A percentile compares a stretch with the other conserved stretches of the same genome.
These are phyloP conservation scores for Paecilomyces fulvus DNA, from an alignment of 2,329 filamentous ascomycete genomes.

Conservation along the genomic window DNA sequence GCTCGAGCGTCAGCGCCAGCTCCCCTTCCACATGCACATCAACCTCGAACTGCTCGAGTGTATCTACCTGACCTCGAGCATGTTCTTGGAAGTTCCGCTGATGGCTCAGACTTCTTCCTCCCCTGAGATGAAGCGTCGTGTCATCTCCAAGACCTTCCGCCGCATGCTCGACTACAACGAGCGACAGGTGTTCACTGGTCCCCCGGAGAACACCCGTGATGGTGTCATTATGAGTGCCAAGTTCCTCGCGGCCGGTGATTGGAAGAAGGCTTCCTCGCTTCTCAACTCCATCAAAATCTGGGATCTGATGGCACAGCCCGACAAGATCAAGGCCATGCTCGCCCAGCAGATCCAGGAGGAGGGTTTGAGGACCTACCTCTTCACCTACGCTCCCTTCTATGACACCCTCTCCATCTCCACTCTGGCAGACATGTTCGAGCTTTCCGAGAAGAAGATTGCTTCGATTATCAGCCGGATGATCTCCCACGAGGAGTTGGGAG, in stretches of 20 bases:
- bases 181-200: slow-evolving; percentile 96
- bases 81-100: slow-evolving; percentile 96
- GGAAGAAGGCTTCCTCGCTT: slow-evolving; percentile 91
- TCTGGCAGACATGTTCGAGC: slow-evolving; percentile 89
- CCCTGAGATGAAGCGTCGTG: slow-evolving; percentile 90
- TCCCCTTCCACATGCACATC: slow-evolving; percentile 99
- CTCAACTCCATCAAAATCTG: slow-evolving; percentile 99
- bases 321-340: slow-evolving; percentile 94
- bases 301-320: slow-evolving; percentile 89
- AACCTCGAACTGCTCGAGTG: slow-evolving; percentile 97
- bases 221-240: slow-evolving; percentile 99
- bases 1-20: slow-evolving; percentile 90
- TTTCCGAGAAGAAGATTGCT: slow-evolving; percentile 81
- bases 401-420: slow-evolving; percentile 85
- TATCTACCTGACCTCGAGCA: slow-evolving; percentile 97
- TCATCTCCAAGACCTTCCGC: slow-evolving; percentile 99
- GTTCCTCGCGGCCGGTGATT: slow-evolving; percentile 90
- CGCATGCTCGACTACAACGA: slow-evolving; percentile 99
- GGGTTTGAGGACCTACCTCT: slow-evolving; percentile 94
- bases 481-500: slow-evolving; percentile 93
- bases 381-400: slow-evolving; percentile 99
- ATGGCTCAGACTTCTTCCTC: slow-evolving; percentile 94
- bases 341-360: slow-evolving; percentile 98
- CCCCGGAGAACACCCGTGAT: slow-evolving; percentile 96
- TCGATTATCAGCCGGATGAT: slow-evolving; percentile 99